Evolutionary conservation across 352 stramenopile genomes (phyloP).

Genomic region (Phytophthora nicotianae): DNA sequence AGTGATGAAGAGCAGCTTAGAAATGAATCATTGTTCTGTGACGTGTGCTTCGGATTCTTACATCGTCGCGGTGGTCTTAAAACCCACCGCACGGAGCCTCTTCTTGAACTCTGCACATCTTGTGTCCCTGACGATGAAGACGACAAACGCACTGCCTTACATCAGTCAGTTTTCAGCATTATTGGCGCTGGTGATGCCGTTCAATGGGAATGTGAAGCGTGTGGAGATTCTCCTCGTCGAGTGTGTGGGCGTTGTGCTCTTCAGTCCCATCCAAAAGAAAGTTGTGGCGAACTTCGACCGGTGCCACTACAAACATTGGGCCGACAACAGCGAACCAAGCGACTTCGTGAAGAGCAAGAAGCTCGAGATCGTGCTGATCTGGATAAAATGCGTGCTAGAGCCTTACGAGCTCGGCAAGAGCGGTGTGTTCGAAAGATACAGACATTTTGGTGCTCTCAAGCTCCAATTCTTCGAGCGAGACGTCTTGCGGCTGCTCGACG

Average conservation of each 20-base stretch:
- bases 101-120: conserved; percentile 54
- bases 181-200: conserved; percentile 31
- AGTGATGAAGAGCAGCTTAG: conserved; percentile 7
- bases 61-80: conserved; percentile 55
- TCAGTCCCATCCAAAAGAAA: conserved; percentile 46
- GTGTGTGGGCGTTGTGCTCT: conserved; percentile 53
- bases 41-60: conserved; percentile 66
- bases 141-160: conserved; percentile 5
- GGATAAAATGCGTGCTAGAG: conserved; percentile 44
- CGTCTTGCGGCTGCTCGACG: conserved; percentile 24
- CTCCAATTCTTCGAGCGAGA: conserved; percentile 42
- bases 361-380: conserved; percentile 52
- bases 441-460: conserved; percentile 49
- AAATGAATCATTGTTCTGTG: conserved; percentile 57
- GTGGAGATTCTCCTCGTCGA: conserved; percentile 27
- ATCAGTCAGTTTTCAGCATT: neutral
- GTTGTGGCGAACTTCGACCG: conserved; percentile 42
- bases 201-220: conserved; percentile 54
- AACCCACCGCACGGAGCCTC: conserved; percentile 38
- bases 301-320: conserved; percentile 44
- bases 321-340: conserved; percentile 47
- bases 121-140: conserved; percentile 36
- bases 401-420: conserved; percentile 33
- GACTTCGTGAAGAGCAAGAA: conserved; percentile 40
- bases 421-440: conserved; percentile 49